phyloP scores from a whole-genome alignment of 768 basidiomycete genomes.

The Mycena amicta region DNA sequence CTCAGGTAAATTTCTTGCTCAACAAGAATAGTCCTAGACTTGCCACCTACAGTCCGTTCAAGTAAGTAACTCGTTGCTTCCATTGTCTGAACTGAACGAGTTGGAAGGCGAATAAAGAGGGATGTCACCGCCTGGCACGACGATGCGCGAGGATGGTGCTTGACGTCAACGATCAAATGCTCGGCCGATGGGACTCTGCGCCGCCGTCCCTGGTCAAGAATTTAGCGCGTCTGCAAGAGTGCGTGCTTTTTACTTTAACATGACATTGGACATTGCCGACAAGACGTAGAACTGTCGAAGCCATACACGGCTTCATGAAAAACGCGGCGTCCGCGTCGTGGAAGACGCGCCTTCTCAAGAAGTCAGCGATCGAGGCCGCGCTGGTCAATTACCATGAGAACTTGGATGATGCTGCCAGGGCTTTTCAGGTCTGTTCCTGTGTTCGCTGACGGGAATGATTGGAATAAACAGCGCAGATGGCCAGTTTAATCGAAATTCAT shows the following conservation, averaged over 20 bases:
- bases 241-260: slow-evolving; percentile 2
- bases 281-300: slow-evolving; percentile 37
- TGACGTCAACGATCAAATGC: slow-evolving; percentile 49
- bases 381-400: slow-evolving; percentile 34
- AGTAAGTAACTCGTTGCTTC: neutral
- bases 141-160: slow-evolving; percentile 45
- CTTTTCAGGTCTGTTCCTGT: slow-evolving; percentile 45
- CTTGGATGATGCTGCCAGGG: slow-evolving; percentile 47
- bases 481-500: slow-evolving; percentile 51
- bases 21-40: too few species aligned
- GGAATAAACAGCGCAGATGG: slow-evolving; percentile 44
- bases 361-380: slow-evolving; percentile 41
- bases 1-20: too few species aligned
- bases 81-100: slow-evolving; percentile 18
- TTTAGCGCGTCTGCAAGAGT: slow-evolving; percentile 45
- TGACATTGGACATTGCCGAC: neutral
- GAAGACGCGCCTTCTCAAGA: slow-evolving; percentile 42
- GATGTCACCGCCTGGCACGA: slow-evolving; percentile 42
- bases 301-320: slow-evolving; percentile 43
- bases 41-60: slow-evolving; percentile 7
- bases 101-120: slow-evolving; percentile 39
- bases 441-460: neutral
- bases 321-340: slow-evolving; percentile 42
- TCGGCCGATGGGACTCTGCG: slow-evolving; percentile 44
- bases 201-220: slow-evolving; percentile 42